Evolutionary conservation across 345 rosid genomes (phyloP).

Genomic region (Aquilaria yunnanensis): DNA sequence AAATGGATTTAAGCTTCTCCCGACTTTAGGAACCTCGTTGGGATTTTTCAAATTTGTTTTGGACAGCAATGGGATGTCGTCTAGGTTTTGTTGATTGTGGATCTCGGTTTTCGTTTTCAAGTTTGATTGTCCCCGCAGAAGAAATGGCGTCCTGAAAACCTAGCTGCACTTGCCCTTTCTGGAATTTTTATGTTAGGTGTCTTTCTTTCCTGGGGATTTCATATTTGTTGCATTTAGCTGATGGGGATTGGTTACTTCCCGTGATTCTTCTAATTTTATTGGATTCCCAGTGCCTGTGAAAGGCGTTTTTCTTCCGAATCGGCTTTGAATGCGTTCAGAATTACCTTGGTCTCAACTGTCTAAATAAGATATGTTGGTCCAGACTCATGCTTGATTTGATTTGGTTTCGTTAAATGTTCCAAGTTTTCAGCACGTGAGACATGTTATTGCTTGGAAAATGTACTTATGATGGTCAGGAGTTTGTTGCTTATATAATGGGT

Average conservation of each 20-base stretch:
- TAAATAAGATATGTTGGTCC: not conserved
- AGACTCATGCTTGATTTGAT: not conserved
- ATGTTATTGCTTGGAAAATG: not conserved
- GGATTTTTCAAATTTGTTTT: too few species aligned
- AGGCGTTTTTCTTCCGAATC: not conserved
- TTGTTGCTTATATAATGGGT: too few species aligned
- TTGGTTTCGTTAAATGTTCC: too few species aligned
- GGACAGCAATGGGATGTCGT: not conserved
- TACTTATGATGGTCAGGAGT: too few species aligned
- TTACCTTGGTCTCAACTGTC: not conserved
- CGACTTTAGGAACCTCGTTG: not conserved
- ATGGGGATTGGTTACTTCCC: too few species aligned
- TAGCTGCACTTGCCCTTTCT: not conserved
- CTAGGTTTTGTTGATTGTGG: not conserved
- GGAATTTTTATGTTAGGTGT: not conserved
- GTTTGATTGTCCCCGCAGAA: not conserved
- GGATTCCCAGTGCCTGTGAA: not conserved
- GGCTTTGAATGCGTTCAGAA: too few species aligned
- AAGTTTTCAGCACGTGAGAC: too few species aligned
- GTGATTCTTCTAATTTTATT: too few species aligned
- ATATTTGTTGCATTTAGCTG: too few species aligned
- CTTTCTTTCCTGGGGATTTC: too few species aligned
- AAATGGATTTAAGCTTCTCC: not conserved
- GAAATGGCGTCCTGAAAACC: not conserved
- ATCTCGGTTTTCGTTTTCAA: conserved; percentile 1